Evolutionary conservation across 176 grass and related monocot genomes (phyloP), one percentile per base, ranked within the genome.

Genomic region (Rhynchospora tenuis): DNA sequence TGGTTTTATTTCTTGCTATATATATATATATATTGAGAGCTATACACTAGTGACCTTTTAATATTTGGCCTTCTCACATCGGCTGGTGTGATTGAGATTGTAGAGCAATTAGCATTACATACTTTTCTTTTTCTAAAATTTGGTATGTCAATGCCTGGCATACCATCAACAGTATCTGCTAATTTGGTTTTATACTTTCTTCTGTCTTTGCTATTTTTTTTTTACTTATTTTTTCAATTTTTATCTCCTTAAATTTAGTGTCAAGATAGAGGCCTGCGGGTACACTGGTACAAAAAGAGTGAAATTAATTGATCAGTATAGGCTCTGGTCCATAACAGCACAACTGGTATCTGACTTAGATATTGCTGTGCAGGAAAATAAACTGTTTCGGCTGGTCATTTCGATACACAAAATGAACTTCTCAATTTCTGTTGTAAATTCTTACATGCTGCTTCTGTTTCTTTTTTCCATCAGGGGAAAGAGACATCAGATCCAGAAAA

Each of bases 401-500:
- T 5, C 7, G 2, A 47, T 28, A 75, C 20, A 28, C 20, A 28
- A 45, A 75, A 75, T 75, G 16, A 75, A 54, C 23, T 75, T 5
- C 24, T 54, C 47, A 13, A 11, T 24, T 24, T 76, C 28, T 42
- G 27, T 68, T 68, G 10, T 7, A 4, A 28, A 27, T 54, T 77
- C 2, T 56, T 56, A 77, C 26, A 29, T 82, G 23, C 54, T 67
- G 17, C 10, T 82, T 28, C 15, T 82, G 11, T 16, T 19, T 79
- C 44, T 90, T 23, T 50, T 54, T 84, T 83, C 72, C 56, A 81
- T 83, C 84, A 99, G 96, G 91, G 96, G 14, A 99, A 99, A 64
- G 96, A 99, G 88, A 99, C 93, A 85, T 90, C 96, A 83, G 93
- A 93, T 86, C 92, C 95, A 69, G 91, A 95, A 66, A 85, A 28